These are phyloP conservation scores for Beauveria brongniartii DNA, from an alignment of 2,329 filamentous ascomycete species.

Conservation along the genomic window DNA sequence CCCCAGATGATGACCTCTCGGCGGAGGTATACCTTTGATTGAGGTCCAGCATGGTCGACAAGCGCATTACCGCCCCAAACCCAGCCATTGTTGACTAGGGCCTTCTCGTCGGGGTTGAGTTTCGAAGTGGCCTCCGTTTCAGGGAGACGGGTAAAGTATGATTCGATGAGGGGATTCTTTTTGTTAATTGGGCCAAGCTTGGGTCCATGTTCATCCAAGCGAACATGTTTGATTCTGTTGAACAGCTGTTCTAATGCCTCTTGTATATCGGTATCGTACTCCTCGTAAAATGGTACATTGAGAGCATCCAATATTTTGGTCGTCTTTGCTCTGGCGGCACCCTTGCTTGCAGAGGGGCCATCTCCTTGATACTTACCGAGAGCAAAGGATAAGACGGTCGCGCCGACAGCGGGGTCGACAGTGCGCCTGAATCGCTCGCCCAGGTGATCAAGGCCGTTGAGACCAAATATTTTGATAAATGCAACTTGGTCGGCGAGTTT, in stretches of 20 bases:
- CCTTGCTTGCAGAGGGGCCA: slow-evolving; percentile 37
- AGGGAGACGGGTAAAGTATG: slow-evolving; percentile 88
- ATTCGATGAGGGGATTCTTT: slow-evolving; percentile 76
- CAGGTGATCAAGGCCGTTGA: slow-evolving; percentile 64
- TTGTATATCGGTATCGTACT: slow-evolving; percentile 77
- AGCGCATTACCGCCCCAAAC: slow-evolving; percentile 96
- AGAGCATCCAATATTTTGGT: slow-evolving; percentile 66
- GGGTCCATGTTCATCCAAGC: slow-evolving; percentile 86
- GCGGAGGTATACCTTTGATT: slow-evolving; percentile 87
- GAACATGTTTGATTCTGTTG: slow-evolving; percentile 90
- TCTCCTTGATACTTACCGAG: slow-evolving; percentile 51
- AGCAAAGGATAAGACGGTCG: slow-evolving; percentile 38
- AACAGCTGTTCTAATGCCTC: slow-evolving; percentile 86
- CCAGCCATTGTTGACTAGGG: slow-evolving; percentile 94
- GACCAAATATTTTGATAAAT: slow-evolving; percentile 60
- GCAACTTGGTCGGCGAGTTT: slow-evolving; percentile 44
- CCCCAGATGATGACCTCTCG: slow-evolving; percentile 97
- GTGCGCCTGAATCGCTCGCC: slow-evolving; percentile 70
- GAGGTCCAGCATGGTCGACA: slow-evolving; percentile 83
- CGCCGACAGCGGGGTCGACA: slow-evolving; percentile 61
- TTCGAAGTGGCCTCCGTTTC: slow-evolving; percentile 68
- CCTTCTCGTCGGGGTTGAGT: slow-evolving; percentile 67
- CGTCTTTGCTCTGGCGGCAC: slow-evolving; percentile 45
- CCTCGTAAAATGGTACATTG: slow-evolving; percentile 82
- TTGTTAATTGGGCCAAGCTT: slow-evolving; percentile 72